These are phyloP conservation scores for Eucalyptus victrix DNA, from an alignment of 345 rosid genomes.

Conservation along the genomic window DNA sequence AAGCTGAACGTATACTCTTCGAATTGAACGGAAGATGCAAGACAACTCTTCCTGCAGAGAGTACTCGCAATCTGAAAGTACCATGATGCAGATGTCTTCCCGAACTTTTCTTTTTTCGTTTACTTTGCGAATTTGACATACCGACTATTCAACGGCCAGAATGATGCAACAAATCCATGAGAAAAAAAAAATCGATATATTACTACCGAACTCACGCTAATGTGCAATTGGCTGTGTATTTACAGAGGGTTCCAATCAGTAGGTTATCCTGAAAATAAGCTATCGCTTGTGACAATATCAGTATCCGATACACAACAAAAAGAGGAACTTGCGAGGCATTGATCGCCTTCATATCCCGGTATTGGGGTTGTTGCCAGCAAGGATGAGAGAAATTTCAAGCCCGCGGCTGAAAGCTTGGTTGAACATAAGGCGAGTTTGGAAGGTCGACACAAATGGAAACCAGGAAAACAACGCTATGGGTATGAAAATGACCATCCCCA, in stretches of 20 bases:
- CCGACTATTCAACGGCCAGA: background rate
- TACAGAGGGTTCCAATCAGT: background rate
- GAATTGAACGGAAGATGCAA: background rate
- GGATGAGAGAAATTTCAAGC: slow-evolving; percentile 86
- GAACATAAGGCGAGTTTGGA: slow-evolving; percentile 96
- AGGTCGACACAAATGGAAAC: slow-evolving; percentile 96
- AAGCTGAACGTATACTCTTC: background rate
- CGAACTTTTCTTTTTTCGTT: background rate
- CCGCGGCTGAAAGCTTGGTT: slow-evolving; percentile 98
- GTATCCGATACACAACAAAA: background rate
- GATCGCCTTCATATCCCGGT: slow-evolving; percentile 6
- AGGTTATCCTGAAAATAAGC: background rate
- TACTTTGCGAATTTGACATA: background rate
- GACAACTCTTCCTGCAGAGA: background rate
- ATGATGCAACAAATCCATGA: background rate
- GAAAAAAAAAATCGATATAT: background rate
- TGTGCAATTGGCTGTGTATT: background rate
- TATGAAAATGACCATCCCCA: slow-evolving; percentile 92
- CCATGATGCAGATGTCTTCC: background rate
- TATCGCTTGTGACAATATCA: background rate
- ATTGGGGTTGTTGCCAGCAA: slow-evolving; percentile 91
- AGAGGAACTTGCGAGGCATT: background rate
- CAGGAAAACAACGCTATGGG: slow-evolving; percentile 81
- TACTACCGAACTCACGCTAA: background rate
- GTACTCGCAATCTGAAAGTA: background rate